Base-by-base conservation (phyloP, 805 yeast species). In the Starmerella bombicola region DNA sequence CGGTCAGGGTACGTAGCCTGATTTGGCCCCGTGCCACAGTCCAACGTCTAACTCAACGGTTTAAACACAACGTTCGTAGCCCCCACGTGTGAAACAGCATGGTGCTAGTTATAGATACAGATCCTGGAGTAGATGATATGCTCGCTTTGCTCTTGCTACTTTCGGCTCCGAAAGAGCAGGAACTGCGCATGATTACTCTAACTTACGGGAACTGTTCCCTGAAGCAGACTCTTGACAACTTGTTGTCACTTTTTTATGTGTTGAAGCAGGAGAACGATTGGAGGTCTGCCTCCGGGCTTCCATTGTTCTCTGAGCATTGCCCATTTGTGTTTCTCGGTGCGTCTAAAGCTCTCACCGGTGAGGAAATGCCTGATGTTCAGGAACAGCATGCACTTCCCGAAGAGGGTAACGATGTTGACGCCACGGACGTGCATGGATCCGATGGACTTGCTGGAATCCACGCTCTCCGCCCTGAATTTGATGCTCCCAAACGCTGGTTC, bases 91-190 rank as follows among this genome's bases (percentile, higher is more conserved):
- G n/a, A n/a, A n/a, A n/a, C n/a, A n/a, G n/a, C n/a, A 49, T 50
- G 53, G 42, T 33, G 25, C 31, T 64, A 16, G 61, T 64, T 24
- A 50, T 64, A 24, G 68, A 64, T 38, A 61, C 67, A 3, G 68
- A 64, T 45, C 68, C 68, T 19, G 68, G 68, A 2, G 64, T 63
- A 15, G 69, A 65, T 45, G 69, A 64, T 38, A 55, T 59, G 35
- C 53, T 64, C 40, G 68, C 66, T 1, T 47, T 65, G 15, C 48
- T 64, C 31, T 52, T 60, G 40, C 65, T 65, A 5, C 54, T 65
- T 33, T 38, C 55, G 15, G 55, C 59, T 3, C 38, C 35, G 17
- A n/a, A 19, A 13, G 38, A 47, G 3, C 50, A 52, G 13, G 59
- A 59, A 36, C 43, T 63, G 35, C 44, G 48, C 26, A 41, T 57